Base-by-base conservation (phyloP, 345 rosid species). In the Brassica incana region DNA sequence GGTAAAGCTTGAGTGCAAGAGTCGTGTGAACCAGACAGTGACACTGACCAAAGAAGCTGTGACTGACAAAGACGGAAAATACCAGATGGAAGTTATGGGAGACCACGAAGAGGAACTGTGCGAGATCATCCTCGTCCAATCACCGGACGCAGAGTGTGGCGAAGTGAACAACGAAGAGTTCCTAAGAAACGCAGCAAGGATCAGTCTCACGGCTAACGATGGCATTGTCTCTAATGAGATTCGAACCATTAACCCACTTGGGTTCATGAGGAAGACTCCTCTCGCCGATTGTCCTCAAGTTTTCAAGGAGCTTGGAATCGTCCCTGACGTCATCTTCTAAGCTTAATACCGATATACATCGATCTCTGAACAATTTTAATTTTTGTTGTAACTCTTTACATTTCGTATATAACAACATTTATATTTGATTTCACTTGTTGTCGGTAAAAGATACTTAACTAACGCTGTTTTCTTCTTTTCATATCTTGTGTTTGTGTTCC, bases 81-180 rank as follows among this genome's bases (percentile, higher is more conserved):
- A 88, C 87, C n/a, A 15, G 40, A 78, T 90, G 74, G 69, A 72
- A 14, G 89, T 89, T n/a, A 83, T 78, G 6, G 89, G 92, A 20
- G 91, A 91, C 52, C 97, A 84, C 15, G 91, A 86, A 76, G 91
- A 88, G 30, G 97, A 90, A 35, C 10, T 88, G n/a, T 87, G 92
- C 72, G 92, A 90, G 81, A 71, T 86, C 18, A 2, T 75, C 23
- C 87, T 85, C 0, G 65, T 80, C 14, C 77, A 86, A 54, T 88
- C 94, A 50, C 80, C 82, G 20, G 82, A 82, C 72, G 66, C 91
- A 5, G 87, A 85, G 1, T 91, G 94, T 77, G 29, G 64, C 12
- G 90, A 87, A 14, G 23, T 86, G 30, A 75, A 75, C 88, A 29
- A 79, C 7, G 85, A 81, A n/a, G 62, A 73, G 20, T 80, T 50